Percentiles rank a stretch among this genome's conserved stretches.
Conservation (phyloP, 371 early-diverging fungal species). For the Mucor velutinosus region DNA sequence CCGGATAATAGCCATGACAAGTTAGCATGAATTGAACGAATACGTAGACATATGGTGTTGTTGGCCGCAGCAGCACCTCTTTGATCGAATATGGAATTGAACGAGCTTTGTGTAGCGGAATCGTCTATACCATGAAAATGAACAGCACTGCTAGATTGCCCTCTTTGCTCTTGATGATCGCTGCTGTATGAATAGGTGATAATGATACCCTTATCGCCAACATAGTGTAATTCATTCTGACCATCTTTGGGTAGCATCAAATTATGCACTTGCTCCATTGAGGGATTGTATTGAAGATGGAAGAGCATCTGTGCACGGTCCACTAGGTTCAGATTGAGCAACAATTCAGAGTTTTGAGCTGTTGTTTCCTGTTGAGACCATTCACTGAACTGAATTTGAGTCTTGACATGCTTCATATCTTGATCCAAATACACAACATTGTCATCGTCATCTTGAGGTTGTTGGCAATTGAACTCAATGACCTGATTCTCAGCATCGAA, state of each 20-base stretch:
- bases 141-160: neutral
- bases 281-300: slow-evolving; percentile 37
- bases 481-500: slow-evolving; percentile 30
- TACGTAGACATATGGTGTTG: slow-evolving; percentile 4
- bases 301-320: slow-evolving; percentile 29
- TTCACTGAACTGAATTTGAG: slow-evolving; percentile 25
- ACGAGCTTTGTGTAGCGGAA: neutral
- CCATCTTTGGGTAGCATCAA: slow-evolving; percentile 8
- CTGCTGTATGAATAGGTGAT: slow-evolving; percentile 18
- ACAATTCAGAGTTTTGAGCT: neutral
- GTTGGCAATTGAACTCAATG: slow-evolving; percentile 27
- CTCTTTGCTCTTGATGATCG: neutral
- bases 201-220: slow-evolving; percentile 37
- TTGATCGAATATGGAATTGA: neutral
- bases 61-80: neutral
- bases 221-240: slow-evolving; percentile 11
- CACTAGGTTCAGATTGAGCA: neutral
- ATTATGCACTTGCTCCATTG: slow-evolving; percentile 23
- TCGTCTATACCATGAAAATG: neutral
- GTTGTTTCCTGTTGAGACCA: slow-evolving; percentile 10
- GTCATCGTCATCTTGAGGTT: slow-evolving; percentile 6
- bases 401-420: neutral
- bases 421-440: slow-evolving; percentile 3
- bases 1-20: slow-evolving; percentile 42
- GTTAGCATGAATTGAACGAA: slow-evolving; percentile 27